phyloP scores from a whole-genome alignment of 306 rosid species.

The Fragaria iinumae region DNA sequence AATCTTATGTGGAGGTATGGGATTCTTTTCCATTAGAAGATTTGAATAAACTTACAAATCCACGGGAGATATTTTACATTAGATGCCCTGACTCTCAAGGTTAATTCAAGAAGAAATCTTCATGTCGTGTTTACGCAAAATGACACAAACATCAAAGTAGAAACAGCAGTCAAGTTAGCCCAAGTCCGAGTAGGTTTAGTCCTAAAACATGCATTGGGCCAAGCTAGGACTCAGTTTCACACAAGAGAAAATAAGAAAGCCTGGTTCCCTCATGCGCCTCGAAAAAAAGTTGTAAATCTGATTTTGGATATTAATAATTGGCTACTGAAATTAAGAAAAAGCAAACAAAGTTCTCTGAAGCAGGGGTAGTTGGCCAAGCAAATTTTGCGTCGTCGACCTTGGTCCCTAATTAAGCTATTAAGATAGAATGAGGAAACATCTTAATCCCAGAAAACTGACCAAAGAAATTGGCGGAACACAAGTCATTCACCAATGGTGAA shows the following conservation, averaged over 20 bases:
- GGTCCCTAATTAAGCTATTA: background rate
- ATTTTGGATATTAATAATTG: background rate
- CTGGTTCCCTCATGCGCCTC: background rate
- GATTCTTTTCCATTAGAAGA: too few relatives aligned
- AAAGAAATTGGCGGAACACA: slow-evolving; percentile 52
- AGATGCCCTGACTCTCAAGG: background rate
- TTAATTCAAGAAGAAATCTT: background rate
- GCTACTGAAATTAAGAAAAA: background rate
- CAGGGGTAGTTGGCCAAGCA: slow-evolving; percentile 1
- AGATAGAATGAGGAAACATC: slow-evolving; percentile 22
- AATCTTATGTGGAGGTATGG: background rate
- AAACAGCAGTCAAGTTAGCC: background rate
- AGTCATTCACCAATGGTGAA: slow-evolving; percentile 26
- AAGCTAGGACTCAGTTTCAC: background rate
- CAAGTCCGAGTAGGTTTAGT: background rate
- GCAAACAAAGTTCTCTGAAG: background rate
- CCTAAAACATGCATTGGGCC: background rate
- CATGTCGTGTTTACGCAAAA: background rate
- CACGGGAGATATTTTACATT: too few relatives aligned
- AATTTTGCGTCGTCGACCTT: background rate
- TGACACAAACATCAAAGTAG: background rate
- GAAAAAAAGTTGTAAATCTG: background rate
- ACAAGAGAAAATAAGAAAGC: background rate
- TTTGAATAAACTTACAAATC: background rate
- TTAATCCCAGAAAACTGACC: slow-evolving; percentile 34